phyloP scores from a whole-genome alignment of 2,329 filamentous ascomycete species.

The Neopestalotiopsis clavispora region DNA sequence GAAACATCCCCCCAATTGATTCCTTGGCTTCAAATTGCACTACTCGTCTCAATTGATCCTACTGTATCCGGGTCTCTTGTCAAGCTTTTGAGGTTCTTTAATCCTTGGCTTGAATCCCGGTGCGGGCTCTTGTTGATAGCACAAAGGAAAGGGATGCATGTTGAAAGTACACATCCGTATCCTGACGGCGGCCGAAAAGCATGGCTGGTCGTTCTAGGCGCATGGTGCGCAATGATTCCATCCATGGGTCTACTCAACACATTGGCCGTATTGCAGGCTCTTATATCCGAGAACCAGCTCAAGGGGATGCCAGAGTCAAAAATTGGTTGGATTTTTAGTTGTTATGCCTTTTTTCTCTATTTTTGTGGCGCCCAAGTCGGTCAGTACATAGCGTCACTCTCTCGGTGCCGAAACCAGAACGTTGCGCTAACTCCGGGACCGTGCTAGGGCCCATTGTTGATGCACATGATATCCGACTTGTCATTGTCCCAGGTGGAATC shows the following conservation, averaged over 20 bases:
- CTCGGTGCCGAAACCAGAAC: background rate
- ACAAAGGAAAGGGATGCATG: background rate
- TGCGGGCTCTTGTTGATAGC: background rate
- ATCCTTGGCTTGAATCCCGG: background rate
- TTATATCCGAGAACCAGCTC: conserved; percentile 68
- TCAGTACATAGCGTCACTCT: background rate
- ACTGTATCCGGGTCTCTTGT: too few relatives aligned
- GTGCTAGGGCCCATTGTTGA: conserved; percentile 68
- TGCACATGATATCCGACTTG: conserved; percentile 62
- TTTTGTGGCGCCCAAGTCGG: conserved; percentile 73
- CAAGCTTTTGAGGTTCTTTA: too few relatives aligned
- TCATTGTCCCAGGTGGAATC: conserved; percentile 64
- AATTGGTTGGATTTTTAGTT: conserved; percentile 75
- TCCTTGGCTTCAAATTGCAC: too few relatives aligned
- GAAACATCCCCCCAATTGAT: too few relatives aligned
- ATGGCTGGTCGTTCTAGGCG: conserved; percentile 75
- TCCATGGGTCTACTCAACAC: conserved; percentile 71
- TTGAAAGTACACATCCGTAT: background rate
- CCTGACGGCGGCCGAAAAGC: conserved; percentile 61
- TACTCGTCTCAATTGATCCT: too few relatives aligned
- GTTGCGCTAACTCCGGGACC: background rate
- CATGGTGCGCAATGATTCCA: conserved; percentile 68
- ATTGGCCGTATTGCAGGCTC: conserved; percentile 70
- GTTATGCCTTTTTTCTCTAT: conserved; percentile 73
- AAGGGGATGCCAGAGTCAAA: conserved; percentile 59